Conservation (phyloP, 2,329 filamentous ascomycete species). For the Diaporthe vaccinii region DNA sequence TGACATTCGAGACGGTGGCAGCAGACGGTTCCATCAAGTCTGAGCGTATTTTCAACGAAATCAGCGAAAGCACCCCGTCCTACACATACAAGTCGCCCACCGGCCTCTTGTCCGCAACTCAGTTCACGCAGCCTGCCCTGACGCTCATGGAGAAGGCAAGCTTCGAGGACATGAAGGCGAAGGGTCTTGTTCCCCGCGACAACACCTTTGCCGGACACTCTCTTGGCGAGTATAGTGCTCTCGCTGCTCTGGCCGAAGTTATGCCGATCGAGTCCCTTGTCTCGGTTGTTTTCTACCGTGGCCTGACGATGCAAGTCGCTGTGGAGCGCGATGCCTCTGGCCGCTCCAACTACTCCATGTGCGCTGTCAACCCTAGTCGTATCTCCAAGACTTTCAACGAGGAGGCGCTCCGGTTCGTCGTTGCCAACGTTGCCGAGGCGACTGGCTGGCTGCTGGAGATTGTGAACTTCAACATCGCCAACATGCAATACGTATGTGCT, state of each 20-base stretch:
- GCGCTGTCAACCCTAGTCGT: conserved; percentile 96
- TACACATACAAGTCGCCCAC: conserved; percentile 98
- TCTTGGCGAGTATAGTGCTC: conserved; percentile 96
- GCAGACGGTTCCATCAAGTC: conserved; percentile 94
- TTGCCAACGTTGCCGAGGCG: conserved; percentile 93
- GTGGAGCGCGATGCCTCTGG: conserved; percentile 95
- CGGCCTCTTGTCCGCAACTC: conserved; percentile 93
- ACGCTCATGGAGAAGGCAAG: conserved; percentile 99
- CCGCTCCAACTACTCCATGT: conserved; percentile 99
- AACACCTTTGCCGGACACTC: conserved; percentile 99
- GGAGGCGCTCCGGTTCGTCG: conserved; percentile 95
- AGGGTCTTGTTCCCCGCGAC: conserved; percentile 94
- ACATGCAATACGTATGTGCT: conserved; percentile 81
- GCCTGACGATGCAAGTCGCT: conserved; percentile 98
- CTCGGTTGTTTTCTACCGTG: conserved; percentile 98
- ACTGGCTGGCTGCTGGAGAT: conserved; percentile 98
- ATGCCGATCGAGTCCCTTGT: conserved; percentile 99
- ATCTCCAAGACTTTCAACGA: conserved; percentile 99
- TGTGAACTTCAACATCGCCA: conserved; percentile 93
- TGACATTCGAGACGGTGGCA: conserved; percentile 99
- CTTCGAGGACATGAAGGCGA: conserved; percentile 98
- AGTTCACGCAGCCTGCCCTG: conserved; percentile 97
- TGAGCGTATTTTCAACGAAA: conserved; percentile 99
- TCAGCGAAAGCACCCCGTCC: conserved; percentile 90
- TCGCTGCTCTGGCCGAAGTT: conserved; percentile 95